These are phyloP conservation scores for Tritrichomonas foetus DNA, from an alignment of 208 protist species.

Conservation along the genomic window DNA sequence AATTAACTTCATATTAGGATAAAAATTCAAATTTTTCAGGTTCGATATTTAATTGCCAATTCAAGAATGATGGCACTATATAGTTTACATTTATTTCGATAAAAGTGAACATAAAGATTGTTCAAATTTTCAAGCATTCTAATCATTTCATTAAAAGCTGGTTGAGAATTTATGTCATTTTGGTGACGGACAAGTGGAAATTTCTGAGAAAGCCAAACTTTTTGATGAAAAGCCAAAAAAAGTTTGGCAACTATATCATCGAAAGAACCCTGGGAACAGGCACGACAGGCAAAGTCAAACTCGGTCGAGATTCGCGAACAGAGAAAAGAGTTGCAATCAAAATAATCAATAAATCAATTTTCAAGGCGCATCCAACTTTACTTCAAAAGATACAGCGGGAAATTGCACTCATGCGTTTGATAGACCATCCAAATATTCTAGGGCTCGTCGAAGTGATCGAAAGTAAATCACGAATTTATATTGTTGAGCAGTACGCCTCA, in stretches of 20 bases:
- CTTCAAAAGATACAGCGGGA: not conserved
- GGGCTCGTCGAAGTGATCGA: not conserved
- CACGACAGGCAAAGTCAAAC: not conserved
- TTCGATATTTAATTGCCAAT: not conserved
- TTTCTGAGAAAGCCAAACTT: not conserved
- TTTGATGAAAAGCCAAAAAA: not conserved
- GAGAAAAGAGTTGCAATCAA: not conserved
- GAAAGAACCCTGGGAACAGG: not conserved
- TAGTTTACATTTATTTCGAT: no score
- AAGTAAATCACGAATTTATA: not conserved
- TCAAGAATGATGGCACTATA: no score
- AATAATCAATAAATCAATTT: constrained; percentile 18
- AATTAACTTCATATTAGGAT: not conserved
- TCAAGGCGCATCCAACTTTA: not conserved
- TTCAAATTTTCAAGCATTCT: not conserved
- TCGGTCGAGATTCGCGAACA: not conserved
- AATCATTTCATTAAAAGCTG: not conserved
- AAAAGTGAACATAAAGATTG: no score
- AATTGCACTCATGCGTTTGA: not conserved
- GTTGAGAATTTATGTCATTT: not conserved
- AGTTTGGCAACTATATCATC: not conserved
- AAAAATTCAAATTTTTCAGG: not conserved
- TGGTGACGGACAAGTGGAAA: not conserved
- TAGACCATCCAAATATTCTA: constrained; percentile 2
- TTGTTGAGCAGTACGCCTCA: not conserved